These are phyloP conservation scores for Exobasidium rhododendri DNA, from an alignment of 1,284 basidiomycete species.

Conservation along the genomic window DNA sequence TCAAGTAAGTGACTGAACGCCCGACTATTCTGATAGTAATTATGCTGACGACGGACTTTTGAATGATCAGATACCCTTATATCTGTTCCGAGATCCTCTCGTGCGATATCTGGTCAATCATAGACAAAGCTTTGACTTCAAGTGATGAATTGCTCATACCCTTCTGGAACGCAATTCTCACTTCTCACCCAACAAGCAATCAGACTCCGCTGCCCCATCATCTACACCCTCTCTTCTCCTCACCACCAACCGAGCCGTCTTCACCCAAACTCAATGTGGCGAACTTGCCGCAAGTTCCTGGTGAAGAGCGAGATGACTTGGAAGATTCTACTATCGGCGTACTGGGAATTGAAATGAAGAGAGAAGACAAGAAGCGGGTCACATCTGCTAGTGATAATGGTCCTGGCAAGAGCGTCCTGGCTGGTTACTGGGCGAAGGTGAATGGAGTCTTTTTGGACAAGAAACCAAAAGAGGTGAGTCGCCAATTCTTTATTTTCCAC, in stretches of 20 bases:
- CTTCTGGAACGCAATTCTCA: slow-evolving; percentile 91
- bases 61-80: slow-evolving; percentile 67
- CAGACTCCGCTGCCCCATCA: slow-evolving; percentile 46
- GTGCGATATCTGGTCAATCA: slow-evolving; percentile 90
- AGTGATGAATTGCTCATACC: slow-evolving; percentile 60
- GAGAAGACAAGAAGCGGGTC: neutral
- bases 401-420: slow-evolving; percentile 58
- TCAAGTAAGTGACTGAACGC: slow-evolving; percentile 31
- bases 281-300: neutral
- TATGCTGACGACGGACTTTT: neutral
- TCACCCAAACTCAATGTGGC: slow-evolving; percentile 11
- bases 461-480: slow-evolving; percentile 79
- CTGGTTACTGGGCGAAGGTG: slow-evolving; percentile 70
- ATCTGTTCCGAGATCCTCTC: slow-evolving; percentile 93
- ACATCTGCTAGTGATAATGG: slow-evolving; percentile 52
- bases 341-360: neutral
- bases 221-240: slow-evolving; percentile 43
- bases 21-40: slow-evolving; percentile 20
- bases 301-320: neutral
- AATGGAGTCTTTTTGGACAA: slow-evolving; percentile 80
- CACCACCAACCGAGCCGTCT: neutral
- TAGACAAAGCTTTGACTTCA: slow-evolving; percentile 79
- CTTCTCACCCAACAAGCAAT: slow-evolving; percentile 61
- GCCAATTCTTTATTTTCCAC: slow-evolving; percentile 4
- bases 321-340: slow-evolving; percentile 9